Base-by-base conservation (phyloP, 495 filamentous ascomycete genomes). In the Xylaria bambusicola region DNA sequence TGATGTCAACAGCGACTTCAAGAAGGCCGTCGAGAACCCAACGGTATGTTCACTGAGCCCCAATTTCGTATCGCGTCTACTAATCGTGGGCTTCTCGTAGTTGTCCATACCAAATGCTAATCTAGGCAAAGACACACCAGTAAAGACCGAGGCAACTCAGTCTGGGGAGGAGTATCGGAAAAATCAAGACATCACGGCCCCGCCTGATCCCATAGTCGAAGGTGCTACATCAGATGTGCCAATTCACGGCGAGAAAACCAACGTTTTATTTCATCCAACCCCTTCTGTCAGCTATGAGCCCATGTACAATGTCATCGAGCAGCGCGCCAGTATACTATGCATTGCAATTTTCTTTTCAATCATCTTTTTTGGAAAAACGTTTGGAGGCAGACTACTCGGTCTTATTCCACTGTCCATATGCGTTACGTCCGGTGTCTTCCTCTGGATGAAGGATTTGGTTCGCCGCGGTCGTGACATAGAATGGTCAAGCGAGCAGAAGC, bases 231-330 rank as follows among this genome's bases (percentile, higher is more conserved):
- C 89, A 8, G 93, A 98, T 72, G 91, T 98, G 6, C 93, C 93
- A 15, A 96, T 98, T 64, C 92, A 90, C 70, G 92, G 92, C 55
- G 93, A 97, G 66, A 96, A 91, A 80, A 98, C 93, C 1, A 97
- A 97, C 63, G 86, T 98, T 31, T 85, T 98, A 26, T 97, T 97
- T 73, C 92, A 97, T 68, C 93, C 94, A 0, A 98, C 93, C 0
- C 93, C 93, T 0, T 87, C 88, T 0, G 79, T 97, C 52, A 88
- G 86, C 65, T 95, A 90, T 58, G 87, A 92, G 70, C 91, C 93
- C 5, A 95, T 91, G 80, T 96, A 88, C 75, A 84, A 80, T 15
- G 63, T 82, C 7, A 67, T 98, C 66, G 91, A 97, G 71, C 86
- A 82, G 58, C 78, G 86, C 48, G 89, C 87, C 17, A 85, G 78